Evolutionary conservation across 306 rosid species (phyloP).

Genomic region (Mimosa pudica): DNA sequence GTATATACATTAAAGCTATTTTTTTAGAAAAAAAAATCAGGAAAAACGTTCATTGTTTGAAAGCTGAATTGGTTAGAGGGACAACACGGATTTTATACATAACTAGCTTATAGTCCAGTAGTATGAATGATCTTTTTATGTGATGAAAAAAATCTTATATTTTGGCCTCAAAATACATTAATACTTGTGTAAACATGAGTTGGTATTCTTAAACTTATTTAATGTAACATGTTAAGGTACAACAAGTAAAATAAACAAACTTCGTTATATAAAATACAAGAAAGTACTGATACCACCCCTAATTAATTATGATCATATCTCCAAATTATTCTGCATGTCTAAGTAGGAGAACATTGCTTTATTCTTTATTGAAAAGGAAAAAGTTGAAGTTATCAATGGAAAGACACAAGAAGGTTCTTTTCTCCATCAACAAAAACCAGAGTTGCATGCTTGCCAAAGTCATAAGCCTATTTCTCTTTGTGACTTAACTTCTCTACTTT

Average conservation of each 20-base stretch:
- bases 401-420: slow-evolving; percentile 59
- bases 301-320: not conserved
- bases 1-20: too few species aligned
- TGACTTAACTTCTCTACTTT: slow-evolving; percentile 1
- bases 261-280: not conserved
- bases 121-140: too few species aligned
- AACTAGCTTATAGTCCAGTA: too few species aligned
- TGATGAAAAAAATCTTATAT: too few species aligned
- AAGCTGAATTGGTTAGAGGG: too few species aligned
- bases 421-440: slow-evolving; percentile 54
- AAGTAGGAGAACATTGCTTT: not conserved
- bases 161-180: too few species aligned
- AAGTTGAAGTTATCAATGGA: slow-evolving; percentile 46
- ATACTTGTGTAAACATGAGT: not conserved
- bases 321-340: not conserved
- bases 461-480: slow-evolving; percentile 22
- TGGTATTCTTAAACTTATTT: not conserved
- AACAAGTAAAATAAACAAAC: not conserved
- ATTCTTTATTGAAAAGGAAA: not conserved
- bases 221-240: not conserved
- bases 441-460: slow-evolving; percentile 9
- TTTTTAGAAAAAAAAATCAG: too few species aligned
- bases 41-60: too few species aligned
- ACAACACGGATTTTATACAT: too few species aligned
- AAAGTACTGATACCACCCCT: not conserved